phyloP scores from a whole-genome alignment of 108 stramenopile species.

The Bacterosira constricta region DNA sequence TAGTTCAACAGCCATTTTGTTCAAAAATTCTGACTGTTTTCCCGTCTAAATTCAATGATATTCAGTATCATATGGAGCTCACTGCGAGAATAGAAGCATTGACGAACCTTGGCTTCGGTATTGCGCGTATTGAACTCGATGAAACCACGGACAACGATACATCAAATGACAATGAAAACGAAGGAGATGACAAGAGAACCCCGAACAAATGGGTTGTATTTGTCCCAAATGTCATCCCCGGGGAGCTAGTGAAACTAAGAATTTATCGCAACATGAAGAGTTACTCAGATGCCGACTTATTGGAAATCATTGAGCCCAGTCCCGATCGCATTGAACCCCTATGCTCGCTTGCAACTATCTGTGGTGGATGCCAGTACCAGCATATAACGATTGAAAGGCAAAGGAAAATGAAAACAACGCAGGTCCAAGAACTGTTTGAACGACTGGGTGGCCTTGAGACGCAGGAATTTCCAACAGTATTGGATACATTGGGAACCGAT shows the following conservation, averaged over 20 bases:
- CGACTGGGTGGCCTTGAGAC: slow-evolving; percentile 67
- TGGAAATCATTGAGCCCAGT: slow-evolving; percentile 78
- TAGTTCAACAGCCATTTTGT: slow-evolving; percentile 2
- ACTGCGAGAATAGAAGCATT: slow-evolving; percentile 60
- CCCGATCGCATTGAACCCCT: slow-evolving; percentile 79
- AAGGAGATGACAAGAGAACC: background rate
- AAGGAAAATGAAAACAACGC: slow-evolving; percentile 90
- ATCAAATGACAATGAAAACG: background rate
- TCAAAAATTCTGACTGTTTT: background rate
- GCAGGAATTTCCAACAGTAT: slow-evolving; percentile 44
- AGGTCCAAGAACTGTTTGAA: slow-evolving; percentile 80
- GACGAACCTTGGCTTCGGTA: slow-evolving; percentile 84
- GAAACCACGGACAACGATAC: slow-evolving; percentile 1
- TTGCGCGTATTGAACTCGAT: slow-evolving; percentile 55
- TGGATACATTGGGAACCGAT: slow-evolving; percentile 85
- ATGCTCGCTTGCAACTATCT: slow-evolving; percentile 80
- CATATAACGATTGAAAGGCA: slow-evolving; percentile 90
- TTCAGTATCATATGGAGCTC: slow-evolving; percentile 59
- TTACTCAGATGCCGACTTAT: slow-evolving; percentile 91
- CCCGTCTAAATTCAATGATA: background rate
- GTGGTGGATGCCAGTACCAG: slow-evolving; percentile 99
- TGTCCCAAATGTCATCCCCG: slow-evolving; percentile 91
- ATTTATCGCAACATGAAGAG: slow-evolving; percentile 86
- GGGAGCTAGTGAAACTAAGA: slow-evolving; percentile 76
- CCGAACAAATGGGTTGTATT: slow-evolving; percentile 85